Evolutionary conservation across 1,284 basidiomycete species (phyloP), one percentile per base, ranked within the genome.

Genomic region (Moesziomyces antarcticus): DNA sequence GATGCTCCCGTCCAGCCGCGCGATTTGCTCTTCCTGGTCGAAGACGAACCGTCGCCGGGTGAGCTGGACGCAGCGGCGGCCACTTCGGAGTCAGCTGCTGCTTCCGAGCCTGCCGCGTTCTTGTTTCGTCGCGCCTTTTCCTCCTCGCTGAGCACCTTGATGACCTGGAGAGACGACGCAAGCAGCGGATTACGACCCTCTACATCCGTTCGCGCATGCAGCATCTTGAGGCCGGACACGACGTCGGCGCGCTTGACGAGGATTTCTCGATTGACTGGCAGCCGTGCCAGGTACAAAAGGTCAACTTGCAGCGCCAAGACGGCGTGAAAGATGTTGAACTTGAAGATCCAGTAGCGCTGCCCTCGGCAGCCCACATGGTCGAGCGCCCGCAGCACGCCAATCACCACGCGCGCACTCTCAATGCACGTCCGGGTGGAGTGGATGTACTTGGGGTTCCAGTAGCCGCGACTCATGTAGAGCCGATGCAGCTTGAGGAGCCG

Each of bases 401-500:
- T 67, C n/a, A 75, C 67, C 2, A 68, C 73, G 3, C 72, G 55
- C 8, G 73, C 67, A 27, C 67, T 67, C 22, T 75, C 73, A 47
- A 75, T 67, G 60, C 73, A 75, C 20, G 73, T 75, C 33, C 75
- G 60, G 16, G 75, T 78, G 13, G 77, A 78, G 37, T 73, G 74
- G 21, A 71, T 76, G 44, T 73, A 75, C 53, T 80, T 75, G 24
- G 75, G 55, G 55, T 75, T 74, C 46, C 71, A 65, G 52, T 80
- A 78, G 24, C 79, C 79, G 5, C 64, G 63, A 27, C 71, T 75
- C 67, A 80, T 71, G 42, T 71, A 73, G 46, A 70, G 66, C 13
- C 79, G 76, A 49, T 80, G 77, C 21, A 80, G 56, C 56, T 75
- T 74, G 56, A 80, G 71, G 18, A 80, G 53, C 6, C 75, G 74